phyloP scores from a whole-genome alignment of 257 asterid genomes.

The Lycium ferocissimum region DNA sequence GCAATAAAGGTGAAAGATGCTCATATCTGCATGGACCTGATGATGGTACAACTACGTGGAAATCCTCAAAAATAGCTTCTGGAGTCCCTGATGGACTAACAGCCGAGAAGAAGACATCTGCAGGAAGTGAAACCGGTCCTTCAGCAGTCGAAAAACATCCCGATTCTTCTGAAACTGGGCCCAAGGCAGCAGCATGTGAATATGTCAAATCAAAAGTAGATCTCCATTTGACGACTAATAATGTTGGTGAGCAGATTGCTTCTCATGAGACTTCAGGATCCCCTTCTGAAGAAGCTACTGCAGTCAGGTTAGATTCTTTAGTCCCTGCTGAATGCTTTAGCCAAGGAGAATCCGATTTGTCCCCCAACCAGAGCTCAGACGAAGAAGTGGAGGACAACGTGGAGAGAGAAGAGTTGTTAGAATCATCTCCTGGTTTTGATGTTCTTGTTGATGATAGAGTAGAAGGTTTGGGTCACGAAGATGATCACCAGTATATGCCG shows the following conservation, averaged over 20 bases:
- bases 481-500: conserved; percentile 33
- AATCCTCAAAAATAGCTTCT: conserved; percentile 36
- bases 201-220: conserved; percentile 30
- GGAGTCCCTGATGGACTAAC: conserved; percentile 32
- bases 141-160: conserved; percentile 32
- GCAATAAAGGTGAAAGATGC: conserved; percentile 53
- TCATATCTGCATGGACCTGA: conserved; percentile 45
- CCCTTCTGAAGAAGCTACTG: conserved; percentile 40
- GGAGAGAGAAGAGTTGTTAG: conserved; percentile 47
- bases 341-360: conserved; percentile 30
- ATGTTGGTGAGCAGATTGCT: conserved; percentile 30
- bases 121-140: conserved; percentile 36
- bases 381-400: conserved; percentile 32
- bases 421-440: conserved; percentile 54
- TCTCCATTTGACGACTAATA: conserved; percentile 6
- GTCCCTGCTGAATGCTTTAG: conserved; percentile 31
- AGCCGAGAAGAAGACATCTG: conserved; percentile 37
- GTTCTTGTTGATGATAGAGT: conserved; percentile 47
- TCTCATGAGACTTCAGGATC: conserved; percentile 34
- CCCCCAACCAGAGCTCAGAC: conserved; percentile 40
- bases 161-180: conserved; percentile 26
- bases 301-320: conserved; percentile 38
- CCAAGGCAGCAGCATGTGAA: conserved; percentile 26
- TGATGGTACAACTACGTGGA: conserved; percentile 31
- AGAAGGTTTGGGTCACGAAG: conserved; percentile 39